Conservation (phyloP, 1,284 basidiomycete genomes). For the Hemileia vastatrix region DNA sequence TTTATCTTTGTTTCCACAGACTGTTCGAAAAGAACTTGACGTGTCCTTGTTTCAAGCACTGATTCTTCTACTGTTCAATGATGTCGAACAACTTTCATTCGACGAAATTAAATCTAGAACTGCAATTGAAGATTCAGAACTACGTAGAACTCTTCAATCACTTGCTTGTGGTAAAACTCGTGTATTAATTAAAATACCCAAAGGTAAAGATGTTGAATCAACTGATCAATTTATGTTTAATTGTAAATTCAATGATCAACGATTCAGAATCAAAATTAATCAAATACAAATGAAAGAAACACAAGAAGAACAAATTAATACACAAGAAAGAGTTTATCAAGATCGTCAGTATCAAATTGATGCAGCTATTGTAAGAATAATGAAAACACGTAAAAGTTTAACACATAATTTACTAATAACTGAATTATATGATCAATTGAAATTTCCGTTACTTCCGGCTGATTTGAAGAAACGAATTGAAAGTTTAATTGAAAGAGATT, state of each 20-base stretch:
- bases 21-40: slow-evolving; percentile 79
- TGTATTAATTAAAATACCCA: slow-evolving; percentile 70
- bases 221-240: slow-evolving; percentile 74
- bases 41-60: slow-evolving; percentile 83
- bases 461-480: slow-evolving; percentile 77
- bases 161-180: slow-evolving; percentile 82
- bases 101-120: slow-evolving; percentile 61
- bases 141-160: slow-evolving; percentile 77
- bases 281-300: slow-evolving; percentile 90
- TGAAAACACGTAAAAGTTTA: slow-evolving; percentile 82
- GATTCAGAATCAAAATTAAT: slow-evolving; percentile 79
- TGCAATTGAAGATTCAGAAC: slow-evolving; percentile 73
- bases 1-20: no score
- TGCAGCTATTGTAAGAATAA: slow-evolving; percentile 49
- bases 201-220: slow-evolving; percentile 67
- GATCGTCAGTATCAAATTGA: slow-evolving; percentile 64
- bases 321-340: slow-evolving; percentile 70
- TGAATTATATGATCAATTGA: slow-evolving; percentile 56
- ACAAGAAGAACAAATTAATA: slow-evolving; percentile 75
- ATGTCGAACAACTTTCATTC: slow-evolving; percentile 54
- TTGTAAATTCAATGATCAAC: slow-evolving; percentile 67
- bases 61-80: slow-evolving; percentile 83
- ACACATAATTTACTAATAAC: slow-evolving; percentile 62
- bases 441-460: slow-evolving; percentile 55
- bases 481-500: slow-evolving; percentile 67